Percentiles rank a stretch among this genome's conserved stretches.
Conservation (phyloP, 306 rosid genomes). For the Quercus cerris region DNA sequence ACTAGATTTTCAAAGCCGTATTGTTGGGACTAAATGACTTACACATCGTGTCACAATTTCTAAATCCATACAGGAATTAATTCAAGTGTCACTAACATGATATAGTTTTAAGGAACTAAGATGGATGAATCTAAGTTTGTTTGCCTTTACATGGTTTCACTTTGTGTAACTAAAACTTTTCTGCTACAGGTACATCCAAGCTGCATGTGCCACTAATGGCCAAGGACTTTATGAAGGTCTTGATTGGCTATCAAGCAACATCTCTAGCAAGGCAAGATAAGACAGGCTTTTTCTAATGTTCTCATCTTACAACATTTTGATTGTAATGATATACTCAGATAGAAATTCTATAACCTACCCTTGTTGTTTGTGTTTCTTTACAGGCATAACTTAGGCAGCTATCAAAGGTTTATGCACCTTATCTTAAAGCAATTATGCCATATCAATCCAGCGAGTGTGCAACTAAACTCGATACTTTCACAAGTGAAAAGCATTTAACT, state of each 20-base stretch:
- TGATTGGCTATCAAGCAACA: slow-evolving; percentile 83
- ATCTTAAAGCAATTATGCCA: neutral
- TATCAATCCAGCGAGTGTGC: neutral
- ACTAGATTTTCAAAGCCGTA: too few species aligned
- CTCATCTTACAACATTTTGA: neutral
- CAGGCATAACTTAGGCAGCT: neutral
- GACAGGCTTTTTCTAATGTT: neutral
- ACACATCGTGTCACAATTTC: neutral
- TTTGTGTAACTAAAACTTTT: neutral
- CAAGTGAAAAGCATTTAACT: neutral
- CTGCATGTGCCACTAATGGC: slow-evolving; percentile 48
- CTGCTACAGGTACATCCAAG: slow-evolving; percentile 56
- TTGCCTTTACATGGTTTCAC: neutral
- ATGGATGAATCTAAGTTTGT: neutral
- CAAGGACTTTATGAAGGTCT: slow-evolving; percentile 83
- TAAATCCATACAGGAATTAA: neutral
- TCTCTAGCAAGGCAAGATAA: slow-evolving; percentile 54
- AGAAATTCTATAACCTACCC: neutral
- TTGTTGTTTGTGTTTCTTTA: neutral
- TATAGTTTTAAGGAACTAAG: neutral
- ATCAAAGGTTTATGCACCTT: neutral
- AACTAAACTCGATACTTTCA: neutral
- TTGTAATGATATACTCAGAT: neutral
- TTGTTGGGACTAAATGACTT: too few species aligned
- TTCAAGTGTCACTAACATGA: neutral